Evolutionary conservation across 176 grass and related monocot genomes (phyloP), one percentile per base, ranked within the genome.

Genomic region (Cenchrus fungigraminus): DNA sequence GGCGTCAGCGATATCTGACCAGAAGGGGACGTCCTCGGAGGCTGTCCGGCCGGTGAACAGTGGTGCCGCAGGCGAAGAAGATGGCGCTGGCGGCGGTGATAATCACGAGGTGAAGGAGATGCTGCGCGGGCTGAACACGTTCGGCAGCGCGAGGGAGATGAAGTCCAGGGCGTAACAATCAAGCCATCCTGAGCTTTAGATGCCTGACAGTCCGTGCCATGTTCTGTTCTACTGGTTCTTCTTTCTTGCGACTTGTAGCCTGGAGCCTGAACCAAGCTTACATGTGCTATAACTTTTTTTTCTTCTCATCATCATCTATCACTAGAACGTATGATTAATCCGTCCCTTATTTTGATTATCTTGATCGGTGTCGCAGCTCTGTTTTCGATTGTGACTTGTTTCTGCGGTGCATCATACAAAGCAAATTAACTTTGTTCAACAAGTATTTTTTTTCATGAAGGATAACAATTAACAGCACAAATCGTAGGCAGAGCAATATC

Each of bases 1-100:
- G 47, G 88, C 94, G 43, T 89, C 91, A 8, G 88, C 88, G 2
- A 87, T 95, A 16, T 90, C 85, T 25, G 54, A 55, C 25, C 89
- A 94, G 44, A 91, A 91, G 71, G 89, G 87, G 53, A 69, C 83
- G 3, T 73, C 71, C 1, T 83, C 74, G 6, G 54, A 42, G 1
- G 77, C 74, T 4, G 60, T 86, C 31, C 83, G 68, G 11, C 56
- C 60, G 11, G 78, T 15, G 50, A 19, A 34, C 8, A 17, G 31
- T 6, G 12, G 6, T 3, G 11, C 71, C 0, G 49, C 50, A 1
- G 79, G 4, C n/a, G 19, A 20, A 6, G 17, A 20, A 5, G 68
- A 42, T 3, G 78, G 16, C 9, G 43, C 7, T 22, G 42, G 65
- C 65, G 22, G 45, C 1, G 46, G 20, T 6, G 15, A 28, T 2